These are phyloP conservation scores for Yamadazyma mexicana DNA, from an alignment of 1,139 yeast genomes.

Conservation along the genomic window DNA sequence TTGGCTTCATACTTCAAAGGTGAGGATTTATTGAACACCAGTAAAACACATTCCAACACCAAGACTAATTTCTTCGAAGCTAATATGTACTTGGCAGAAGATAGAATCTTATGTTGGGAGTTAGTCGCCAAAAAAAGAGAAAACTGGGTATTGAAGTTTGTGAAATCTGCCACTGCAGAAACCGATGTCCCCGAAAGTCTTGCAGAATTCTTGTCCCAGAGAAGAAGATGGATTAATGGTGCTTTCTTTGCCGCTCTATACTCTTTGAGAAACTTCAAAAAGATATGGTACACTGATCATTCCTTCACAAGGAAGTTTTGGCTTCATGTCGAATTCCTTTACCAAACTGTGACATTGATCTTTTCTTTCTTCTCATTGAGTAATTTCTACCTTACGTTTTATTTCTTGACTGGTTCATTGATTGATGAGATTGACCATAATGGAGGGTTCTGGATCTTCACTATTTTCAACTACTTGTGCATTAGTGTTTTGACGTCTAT, in stretches of 20 bases:
- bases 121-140: constrained; percentile 84
- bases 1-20: constrained; percentile 87
- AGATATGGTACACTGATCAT: constrained; percentile 87
- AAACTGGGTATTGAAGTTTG: constrained; percentile 91
- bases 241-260: constrained; percentile 95
- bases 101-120: constrained; percentile 96
- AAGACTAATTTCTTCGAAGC: constrained; percentile 83
- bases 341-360: constrained; percentile 72
- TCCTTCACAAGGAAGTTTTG: constrained; percentile 71
- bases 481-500: constrained; percentile 80
- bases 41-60: constrained; percentile 33
- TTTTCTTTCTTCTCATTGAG: constrained; percentile 90
- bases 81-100: constrained; percentile 97
- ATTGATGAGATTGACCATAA: constrained; percentile 34
- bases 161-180: constrained; percentile 91
- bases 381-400: constrained; percentile 87
- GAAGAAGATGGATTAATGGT: constrained; percentile 98
- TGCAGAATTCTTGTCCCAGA: constrained; percentile 89
- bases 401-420: constrained; percentile 88
- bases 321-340: constrained; percentile 78
- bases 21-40: constrained; percentile 55
- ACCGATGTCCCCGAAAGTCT: constrained; percentile 95
- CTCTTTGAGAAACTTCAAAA: constrained; percentile 74
- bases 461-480: constrained; percentile 80
- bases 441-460: constrained; percentile 79